Base-by-base conservation (phyloP, 371 early-diverging fungal genomes). In the Parasitella parasitica region DNA sequence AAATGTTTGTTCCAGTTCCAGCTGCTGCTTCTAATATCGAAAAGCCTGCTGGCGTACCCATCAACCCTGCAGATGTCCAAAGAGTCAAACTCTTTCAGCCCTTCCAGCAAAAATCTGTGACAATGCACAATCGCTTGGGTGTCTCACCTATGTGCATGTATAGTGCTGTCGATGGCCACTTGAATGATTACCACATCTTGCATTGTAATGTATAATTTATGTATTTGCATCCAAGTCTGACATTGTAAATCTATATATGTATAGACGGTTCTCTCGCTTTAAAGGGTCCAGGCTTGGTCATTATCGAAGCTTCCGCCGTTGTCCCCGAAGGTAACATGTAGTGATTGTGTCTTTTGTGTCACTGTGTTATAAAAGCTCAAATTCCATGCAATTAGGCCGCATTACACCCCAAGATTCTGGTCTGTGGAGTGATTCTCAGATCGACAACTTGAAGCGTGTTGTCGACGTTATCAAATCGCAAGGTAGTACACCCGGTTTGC, bases 221-320 rank as follows among this genome's bases (percentile, higher is more conserved):
- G n/a, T n/a, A n/a, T n/a, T n/a, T n/a, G n/a, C n/a, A n/a, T n/a
- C n/a, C n/a, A n/a, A n/a, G n/a, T n/a, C n/a, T n/a, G n/a, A n/a
- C n/a, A n/a, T n/a, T n/a, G n/a, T n/a, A n/a, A n/a, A n/a, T n/a
- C n/a, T n/a, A n/a, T 39, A 18, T 37, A 16, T 2, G 39, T 8
- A 39, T 43, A 43, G 43, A 84, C 37, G 86, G 89, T 41, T 78
- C 86, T 55, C 90, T 78, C 58, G 92, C 94, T n/a, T 56, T 86
- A 22, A 81, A 81, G 27, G 93, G 94, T 8, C 91, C 86, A 5
- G 93, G 93, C 5, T 64, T 90, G 30, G 73, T 93, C 38, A 69
- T 94, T 22, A 71, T 89, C 12, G 96, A 96, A 71, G 95, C 95
- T 1, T 85, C 91, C 0, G 92, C 82, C 12, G 93, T 95, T 5